These are phyloP conservation scores for Rhodotorula toruloides DNA, from an alignment of 768 basidiomycete species.

Conservation along the genomic window DNA sequence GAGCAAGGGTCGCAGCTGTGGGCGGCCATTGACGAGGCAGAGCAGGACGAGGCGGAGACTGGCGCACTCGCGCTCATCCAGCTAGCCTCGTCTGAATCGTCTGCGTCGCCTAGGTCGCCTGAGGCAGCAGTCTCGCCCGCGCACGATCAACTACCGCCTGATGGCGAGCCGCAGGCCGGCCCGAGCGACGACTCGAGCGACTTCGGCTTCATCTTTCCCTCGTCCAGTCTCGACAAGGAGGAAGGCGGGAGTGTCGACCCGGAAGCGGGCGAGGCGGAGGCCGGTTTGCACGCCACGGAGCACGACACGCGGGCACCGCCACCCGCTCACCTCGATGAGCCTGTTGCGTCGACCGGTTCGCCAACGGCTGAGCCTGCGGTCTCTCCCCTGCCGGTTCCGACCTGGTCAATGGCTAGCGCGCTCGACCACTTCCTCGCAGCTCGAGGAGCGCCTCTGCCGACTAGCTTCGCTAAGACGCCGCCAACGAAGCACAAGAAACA, in stretches of 20 bases:
- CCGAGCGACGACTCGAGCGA: background rate
- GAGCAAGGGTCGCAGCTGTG: too few species aligned
- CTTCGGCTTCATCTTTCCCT: background rate
- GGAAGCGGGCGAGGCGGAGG: too few species aligned
- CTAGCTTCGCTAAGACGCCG: background rate
- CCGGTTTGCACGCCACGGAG: too few species aligned
- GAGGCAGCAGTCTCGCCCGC: too few species aligned
- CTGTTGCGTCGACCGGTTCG: background rate
- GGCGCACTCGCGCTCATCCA: too few species aligned
- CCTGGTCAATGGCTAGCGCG: background rate
- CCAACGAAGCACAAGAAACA: background rate
- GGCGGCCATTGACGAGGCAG: too few species aligned
- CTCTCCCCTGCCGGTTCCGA: background rate
- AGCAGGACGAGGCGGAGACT: too few species aligned
- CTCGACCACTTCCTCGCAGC: constrained; percentile 12
- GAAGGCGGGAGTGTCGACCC: background rate
- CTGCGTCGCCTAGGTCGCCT: too few species aligned
- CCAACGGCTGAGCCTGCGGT: background rate
- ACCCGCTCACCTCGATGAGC: background rate
- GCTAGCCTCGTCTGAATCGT: too few species aligned
- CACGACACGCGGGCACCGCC: too few species aligned
- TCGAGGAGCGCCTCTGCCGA: too few species aligned
- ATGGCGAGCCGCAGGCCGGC: background rate
- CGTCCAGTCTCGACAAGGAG: background rate
- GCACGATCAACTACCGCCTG: background rate